phyloP scores from a whole-genome alignment of 441 rosid species.

The Erodium chrysanthum region DNA sequence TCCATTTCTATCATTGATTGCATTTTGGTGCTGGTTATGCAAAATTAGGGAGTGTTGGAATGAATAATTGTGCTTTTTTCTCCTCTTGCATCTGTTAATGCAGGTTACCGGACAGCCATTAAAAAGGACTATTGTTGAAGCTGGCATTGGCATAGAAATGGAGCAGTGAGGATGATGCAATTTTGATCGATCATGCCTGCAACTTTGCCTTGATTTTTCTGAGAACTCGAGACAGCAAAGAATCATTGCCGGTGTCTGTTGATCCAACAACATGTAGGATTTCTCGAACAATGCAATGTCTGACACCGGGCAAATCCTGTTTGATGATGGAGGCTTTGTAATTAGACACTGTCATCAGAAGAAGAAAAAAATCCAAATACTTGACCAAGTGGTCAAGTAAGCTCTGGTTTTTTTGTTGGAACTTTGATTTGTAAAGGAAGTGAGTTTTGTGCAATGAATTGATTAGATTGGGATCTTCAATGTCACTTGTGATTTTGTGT shows the following conservation, averaged over 20 bases:
- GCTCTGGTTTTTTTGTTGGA: neutral
- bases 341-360: too few species aligned
- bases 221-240: neutral
- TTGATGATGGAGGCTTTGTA: too few species aligned
- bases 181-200: neutral
- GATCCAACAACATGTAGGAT: too few species aligned
- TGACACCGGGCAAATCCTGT: too few species aligned
- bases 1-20: neutral
- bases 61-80: neutral
- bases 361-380: too few species aligned
- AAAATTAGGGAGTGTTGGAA: neutral
- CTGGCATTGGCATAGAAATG: neutral
- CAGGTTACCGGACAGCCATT: constrained; percentile 92
- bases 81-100: constrained; percentile 5
- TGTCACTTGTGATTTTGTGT: too few species aligned
- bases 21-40: neutral
- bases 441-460: neutral
- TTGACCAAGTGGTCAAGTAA: too few species aligned
- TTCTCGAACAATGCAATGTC: too few species aligned
- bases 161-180: neutral
- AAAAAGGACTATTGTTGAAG: constrained; percentile 9
- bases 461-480: too few species aligned
- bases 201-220: neutral
- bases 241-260: neutral
- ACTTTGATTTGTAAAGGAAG: neutral